phyloP scores from a whole-genome alignment of 768 basidiomycete genomes.

The Obba rivulosa region DNA sequence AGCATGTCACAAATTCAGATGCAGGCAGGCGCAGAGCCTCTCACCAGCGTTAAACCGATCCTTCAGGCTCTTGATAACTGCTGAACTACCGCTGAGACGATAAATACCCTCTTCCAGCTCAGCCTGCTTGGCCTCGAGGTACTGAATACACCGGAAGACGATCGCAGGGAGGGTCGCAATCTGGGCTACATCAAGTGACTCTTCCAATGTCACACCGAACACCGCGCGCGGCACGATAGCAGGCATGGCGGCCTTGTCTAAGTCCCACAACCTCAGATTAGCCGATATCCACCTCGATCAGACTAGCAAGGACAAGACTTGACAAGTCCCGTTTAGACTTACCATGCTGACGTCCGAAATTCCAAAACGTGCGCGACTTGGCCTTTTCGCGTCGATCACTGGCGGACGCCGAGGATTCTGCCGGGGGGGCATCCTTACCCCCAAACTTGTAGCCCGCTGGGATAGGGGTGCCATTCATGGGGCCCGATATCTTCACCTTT shows the following conservation, averaged over 20 bases:
- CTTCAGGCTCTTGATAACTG: constrained; percentile 89
- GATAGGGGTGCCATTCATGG: constrained; percentile 78
- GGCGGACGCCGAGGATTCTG: constrained; percentile 19
- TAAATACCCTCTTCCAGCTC: constrained; percentile 98
- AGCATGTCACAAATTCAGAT: not conserved
- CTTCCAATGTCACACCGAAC: constrained; percentile 83
- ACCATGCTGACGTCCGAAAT: constrained; percentile 63
- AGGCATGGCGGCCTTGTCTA: constrained; percentile 32
- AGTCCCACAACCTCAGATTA: constrained; percentile 1
- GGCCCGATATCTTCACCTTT: constrained; percentile 86
- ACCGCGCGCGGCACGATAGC: constrained; percentile 61
- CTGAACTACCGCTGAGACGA: constrained; percentile 89
- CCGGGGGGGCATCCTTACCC: constrained; percentile 53
- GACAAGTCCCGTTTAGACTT: constrained; percentile 4
- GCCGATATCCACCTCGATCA: not conserved
- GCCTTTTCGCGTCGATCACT: constrained; percentile 85
- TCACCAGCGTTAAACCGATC: constrained; percentile 89
- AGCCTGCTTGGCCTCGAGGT: constrained; percentile 89
- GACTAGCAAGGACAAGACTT: not conserved
- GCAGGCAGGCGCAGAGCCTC: constrained; percentile 16
- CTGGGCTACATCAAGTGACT: constrained; percentile 83
- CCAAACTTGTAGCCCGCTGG: constrained; percentile 91
- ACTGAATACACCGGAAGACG: constrained; percentile 93
- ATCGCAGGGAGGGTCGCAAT: constrained; percentile 91
- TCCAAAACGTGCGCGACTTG: constrained; percentile 90